These are phyloP conservation scores for Fusarium sp. DNA, from an alignment of 2,329 filamentous ascomycete species.

Conservation along the genomic window DNA sequence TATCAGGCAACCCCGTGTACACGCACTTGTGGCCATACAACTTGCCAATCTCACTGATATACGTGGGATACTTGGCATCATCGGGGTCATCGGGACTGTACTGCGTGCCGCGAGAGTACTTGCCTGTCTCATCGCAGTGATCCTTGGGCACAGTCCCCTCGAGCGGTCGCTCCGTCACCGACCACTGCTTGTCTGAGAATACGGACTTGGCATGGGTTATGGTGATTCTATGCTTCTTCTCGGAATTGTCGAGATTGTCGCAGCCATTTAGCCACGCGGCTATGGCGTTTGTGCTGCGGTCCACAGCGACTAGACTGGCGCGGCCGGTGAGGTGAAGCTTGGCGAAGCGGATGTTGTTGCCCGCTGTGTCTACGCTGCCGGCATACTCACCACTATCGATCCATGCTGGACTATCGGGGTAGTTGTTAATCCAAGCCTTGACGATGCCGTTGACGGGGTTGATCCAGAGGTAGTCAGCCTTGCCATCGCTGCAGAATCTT, in stretches of 20 bases:
- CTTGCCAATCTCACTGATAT: no score
- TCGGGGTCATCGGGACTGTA: no score
- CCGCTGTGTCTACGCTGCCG: neutral
- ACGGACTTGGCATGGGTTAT: neutral
- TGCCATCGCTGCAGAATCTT: neutral
- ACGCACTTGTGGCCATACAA: no score
- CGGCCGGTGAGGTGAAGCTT: neutral
- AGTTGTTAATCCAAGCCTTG: neutral
- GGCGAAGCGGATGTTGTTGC: neutral
- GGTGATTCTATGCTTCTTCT: constrained; percentile 10
- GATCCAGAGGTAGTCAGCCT: neutral
- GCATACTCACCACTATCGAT: neutral
- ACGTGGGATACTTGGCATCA: no score
- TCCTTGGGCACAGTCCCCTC: no score
- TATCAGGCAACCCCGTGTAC: no score
- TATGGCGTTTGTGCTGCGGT: neutral
- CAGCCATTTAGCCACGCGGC: neutral
- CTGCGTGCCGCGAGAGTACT: no score
- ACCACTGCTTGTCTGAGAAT: neutral
- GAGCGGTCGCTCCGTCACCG: neutral
- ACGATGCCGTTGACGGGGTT: neutral
- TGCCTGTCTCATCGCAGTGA: no score
- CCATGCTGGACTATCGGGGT: neutral
- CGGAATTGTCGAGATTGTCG: neutral
- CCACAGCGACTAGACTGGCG: neutral